phyloP scores from a whole-genome alignment of 2,329 filamentous ascomycete genomes.

The Penicillium sp. region DNA sequence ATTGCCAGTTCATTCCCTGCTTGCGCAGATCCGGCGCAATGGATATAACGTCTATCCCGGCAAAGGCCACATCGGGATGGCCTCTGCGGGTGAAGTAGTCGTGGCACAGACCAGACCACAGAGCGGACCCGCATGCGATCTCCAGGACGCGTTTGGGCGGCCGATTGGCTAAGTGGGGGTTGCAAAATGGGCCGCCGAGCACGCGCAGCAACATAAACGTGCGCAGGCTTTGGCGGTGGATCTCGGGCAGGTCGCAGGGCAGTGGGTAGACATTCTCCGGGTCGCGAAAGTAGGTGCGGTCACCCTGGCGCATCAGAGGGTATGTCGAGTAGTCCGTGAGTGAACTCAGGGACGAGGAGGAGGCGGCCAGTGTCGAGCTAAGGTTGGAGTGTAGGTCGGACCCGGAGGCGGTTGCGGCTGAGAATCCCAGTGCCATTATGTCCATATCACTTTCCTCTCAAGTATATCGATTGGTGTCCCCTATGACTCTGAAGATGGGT shows the following conservation, averaged over 20 bases:
- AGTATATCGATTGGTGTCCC: constrained; percentile 14
- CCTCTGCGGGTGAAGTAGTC: constrained; percentile 70
- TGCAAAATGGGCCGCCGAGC: constrained; percentile 76
- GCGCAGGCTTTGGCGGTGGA: constrained; percentile 81
- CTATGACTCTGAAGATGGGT: constrained; percentile 15
- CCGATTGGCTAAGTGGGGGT: constrained; percentile 61
- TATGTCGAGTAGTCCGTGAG: constrained; percentile 41
- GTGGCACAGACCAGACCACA: constrained; percentile 88
- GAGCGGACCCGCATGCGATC: constrained; percentile 79
- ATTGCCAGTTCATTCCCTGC: constrained; percentile 80
- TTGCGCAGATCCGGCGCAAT: constrained; percentile 63
- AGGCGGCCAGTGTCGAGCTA: constrained; percentile 33
- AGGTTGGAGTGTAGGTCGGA: constrained; percentile 34
- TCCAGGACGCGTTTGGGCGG: constrained; percentile 79
- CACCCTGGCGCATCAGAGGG: constrained; percentile 70
- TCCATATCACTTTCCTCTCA: constrained; percentile 26
- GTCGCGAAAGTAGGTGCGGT: constrained; percentile 79
- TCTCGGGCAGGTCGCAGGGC: constrained; percentile 80
- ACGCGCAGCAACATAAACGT: constrained; percentile 78
- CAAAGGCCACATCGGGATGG: constrained; percentile 69
- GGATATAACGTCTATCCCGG: constrained; percentile 76
- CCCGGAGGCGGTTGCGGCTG: constrained; percentile 26
- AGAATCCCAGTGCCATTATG: constrained; percentile 30
- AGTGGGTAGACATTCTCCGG: constrained; percentile 72
- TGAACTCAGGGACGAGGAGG: constrained; percentile 35